phyloP scores from a whole-genome alignment of 768 basidiomycete species.

The Suillus brevipes region DNA sequence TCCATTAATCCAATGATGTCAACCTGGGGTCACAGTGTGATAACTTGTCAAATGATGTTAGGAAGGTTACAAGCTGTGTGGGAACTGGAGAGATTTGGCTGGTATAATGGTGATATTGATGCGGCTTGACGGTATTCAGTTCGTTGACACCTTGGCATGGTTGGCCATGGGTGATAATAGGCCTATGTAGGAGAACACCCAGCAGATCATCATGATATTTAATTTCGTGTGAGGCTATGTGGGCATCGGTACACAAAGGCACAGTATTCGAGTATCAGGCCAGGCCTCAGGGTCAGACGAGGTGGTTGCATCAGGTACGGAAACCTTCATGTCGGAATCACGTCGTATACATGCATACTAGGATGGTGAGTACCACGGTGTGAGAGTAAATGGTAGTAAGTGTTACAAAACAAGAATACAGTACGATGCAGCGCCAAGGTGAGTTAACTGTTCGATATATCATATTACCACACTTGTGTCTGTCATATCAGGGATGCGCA shows the following conservation, averaged over 20 bases:
- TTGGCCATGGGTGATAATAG: background rate
- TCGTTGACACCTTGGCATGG: background rate
- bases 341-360: slow-evolving; percentile 3
- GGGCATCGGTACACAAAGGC: background rate
- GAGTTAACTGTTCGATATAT: background rate
- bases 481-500: background rate
- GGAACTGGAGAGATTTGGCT: background rate
- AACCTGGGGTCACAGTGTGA: background rate
- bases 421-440: background rate
- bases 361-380: background rate
- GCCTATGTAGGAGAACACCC: too few relatives aligned
- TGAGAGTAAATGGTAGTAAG: background rate
- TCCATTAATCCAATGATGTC: background rate
- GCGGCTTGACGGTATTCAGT: background rate
- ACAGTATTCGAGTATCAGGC: background rate
- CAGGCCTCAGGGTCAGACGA: background rate
- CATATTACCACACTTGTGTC: background rate
- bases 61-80: background rate
- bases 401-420: slow-evolving; percentile 1
- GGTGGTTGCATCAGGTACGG: background rate
- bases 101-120: background rate
- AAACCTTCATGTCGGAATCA: background rate
- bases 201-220: background rate
- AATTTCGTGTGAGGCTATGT: background rate
- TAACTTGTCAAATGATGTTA: background rate